Base-by-base conservation (phyloP, 371 early-diverging fungal genomes). In the Apophysomyces sp. region DNA sequence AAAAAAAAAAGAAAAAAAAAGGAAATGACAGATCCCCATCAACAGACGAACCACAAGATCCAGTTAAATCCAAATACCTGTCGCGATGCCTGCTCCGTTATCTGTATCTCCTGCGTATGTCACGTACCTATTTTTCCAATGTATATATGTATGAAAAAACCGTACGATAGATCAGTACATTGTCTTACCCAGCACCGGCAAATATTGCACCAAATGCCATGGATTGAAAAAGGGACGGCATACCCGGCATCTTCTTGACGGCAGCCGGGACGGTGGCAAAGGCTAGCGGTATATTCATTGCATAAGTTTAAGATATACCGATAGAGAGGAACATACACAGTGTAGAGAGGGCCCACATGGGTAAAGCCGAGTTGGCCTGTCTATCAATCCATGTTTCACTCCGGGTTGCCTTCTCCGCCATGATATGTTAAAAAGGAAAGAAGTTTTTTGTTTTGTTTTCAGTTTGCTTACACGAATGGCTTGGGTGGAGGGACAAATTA, bases 21-120 rank as follows among this genome's bases (percentile, higher is more conserved):
- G 7, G 52, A 31, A 4, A 49, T 7, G 28, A 26, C 27, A 39
- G 15, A 24, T 55, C 2, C 34, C 34, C 37, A n/a, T 34, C 21
- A 1, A 32, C 27, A 4, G n/a, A 3, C 8, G 7, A 30, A 51
- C 24, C 26, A 36, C 16, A 49, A 32, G 15, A 28, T n/a, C 1
- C 8, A 7, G 4, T 11, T 41, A 49, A 7, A 15, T 24, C 11
- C 18, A 16, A 32, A 62, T 71, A 81, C 81, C 81, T 70, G 78
- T 81, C 28, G 81, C 74, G 54, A 81, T 81, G 54, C 81, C 81
- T 54, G 81, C 70, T 34, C 78, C 81, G 51, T 81, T 81, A 29
- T 81, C 81, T 29, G 69, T 44, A 61, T 81, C 81, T 34, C 81
- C 81, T 39, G 68, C 60, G 58, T 74, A 59, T 11, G 63, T 71